Percentiles rank a stretch among this genome's conserved stretches.
Conservation (phyloP, 306 rosid genomes). For the Rosa rugosa region DNA sequence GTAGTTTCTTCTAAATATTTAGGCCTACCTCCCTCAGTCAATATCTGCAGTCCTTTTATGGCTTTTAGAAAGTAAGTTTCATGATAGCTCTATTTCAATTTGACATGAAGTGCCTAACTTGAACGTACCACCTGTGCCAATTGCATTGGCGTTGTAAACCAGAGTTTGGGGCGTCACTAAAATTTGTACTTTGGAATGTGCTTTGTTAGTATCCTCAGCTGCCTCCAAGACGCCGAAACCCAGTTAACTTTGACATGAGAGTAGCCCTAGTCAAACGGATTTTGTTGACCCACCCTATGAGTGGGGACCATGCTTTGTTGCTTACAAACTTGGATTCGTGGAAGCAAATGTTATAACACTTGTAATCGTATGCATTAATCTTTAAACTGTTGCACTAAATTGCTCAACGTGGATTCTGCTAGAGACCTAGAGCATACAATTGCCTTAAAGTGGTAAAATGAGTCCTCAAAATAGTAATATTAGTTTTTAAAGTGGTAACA, state of each 20-base stretch:
- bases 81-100: too few species aligned
- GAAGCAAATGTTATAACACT: too few species aligned
- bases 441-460: too few species aligned
- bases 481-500: too few species aligned
- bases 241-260: background rate
- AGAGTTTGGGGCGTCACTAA: background rate
- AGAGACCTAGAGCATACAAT: too few species aligned
- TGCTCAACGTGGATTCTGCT: too few species aligned
- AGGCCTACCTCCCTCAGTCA: constrained; percentile 13
- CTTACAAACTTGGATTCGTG: background rate
- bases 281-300: background rate
- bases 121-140: background rate
- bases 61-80: background rate
- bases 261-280: background rate
- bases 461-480: too few species aligned
- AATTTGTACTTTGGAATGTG: background rate
- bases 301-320: background rate
- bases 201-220: background rate
- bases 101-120: constrained; percentile 6
- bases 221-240: background rate
- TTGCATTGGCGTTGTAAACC: constrained; percentile 9
- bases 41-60: background rate
- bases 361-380: too few species aligned
- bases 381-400: too few species aligned
- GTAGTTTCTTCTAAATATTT: constrained; percentile 4